Base-by-base conservation (phyloP, 2,329 filamentous ascomycete genomes). In the Calonectria montana region DNA sequence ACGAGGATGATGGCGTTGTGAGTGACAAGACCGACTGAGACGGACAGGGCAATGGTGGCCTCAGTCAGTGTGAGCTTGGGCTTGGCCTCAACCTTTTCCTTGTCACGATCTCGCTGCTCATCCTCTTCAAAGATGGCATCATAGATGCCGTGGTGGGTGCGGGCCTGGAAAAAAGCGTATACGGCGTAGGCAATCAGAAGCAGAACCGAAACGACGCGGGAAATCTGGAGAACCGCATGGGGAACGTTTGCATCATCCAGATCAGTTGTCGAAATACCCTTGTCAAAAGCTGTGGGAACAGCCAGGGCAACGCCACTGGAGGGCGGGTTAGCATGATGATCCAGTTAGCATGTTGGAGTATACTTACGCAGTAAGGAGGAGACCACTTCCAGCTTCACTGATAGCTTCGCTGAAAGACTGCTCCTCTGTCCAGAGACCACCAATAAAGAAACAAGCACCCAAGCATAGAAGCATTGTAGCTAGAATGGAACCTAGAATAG, bases 401-500 rank as follows among this genome's bases (percentile, higher is more conserved):
- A 97, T 89, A 5, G 92, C 91, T 70, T 93, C 90, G 78, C 93
- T 92, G 80, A 97, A 97, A 18, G 86, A 87, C 76, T 95, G 90
- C 75, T 93, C 90, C 7, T 93, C 87, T 37, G 92, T 90, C 66
- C 87, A 86, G 41, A 96, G 75, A 10, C 95, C 94, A 47, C 94
- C 94, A 25, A 91, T 89, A 73, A 96, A 91, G 85, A 97, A 97
- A 81, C 94, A 97, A 65, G 92, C 80, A 0, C 95, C 95, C 29
- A 97, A 84, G 76, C 94, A 97, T 1, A 97, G 87, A 53, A 97
- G 84, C 84, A 97, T 89, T 37, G 95, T 97, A 15, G 95, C 94
- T 39, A 97, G 83, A 53, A 97, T 93, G 0, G 94, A 96, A 41
- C 95, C 94, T 0, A 97, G 85, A 67, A 97, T 96, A 29, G 95